Conservation (phyloP, 768 basidiomycete species). For the Boletus pseudopeckii region DNA sequence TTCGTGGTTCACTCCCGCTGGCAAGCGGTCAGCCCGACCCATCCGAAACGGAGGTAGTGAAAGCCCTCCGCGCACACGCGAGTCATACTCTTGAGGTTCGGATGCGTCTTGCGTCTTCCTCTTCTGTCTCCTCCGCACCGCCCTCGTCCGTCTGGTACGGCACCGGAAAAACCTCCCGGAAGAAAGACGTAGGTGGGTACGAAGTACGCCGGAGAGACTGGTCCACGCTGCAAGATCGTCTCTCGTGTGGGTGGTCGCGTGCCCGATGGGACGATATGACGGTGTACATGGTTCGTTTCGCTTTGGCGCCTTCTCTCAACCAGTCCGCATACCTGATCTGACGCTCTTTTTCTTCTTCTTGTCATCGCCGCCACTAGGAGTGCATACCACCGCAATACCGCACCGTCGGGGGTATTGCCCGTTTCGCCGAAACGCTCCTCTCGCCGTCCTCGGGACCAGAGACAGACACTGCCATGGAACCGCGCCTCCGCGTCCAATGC, state of each 20-base stretch:
- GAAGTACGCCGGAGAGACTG: constrained; percentile 59
- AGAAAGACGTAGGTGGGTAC: constrained; percentile 49
- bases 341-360: too few species aligned
- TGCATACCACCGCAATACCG: constrained; percentile 59
- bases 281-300: constrained; percentile 56
- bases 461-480: background rate
- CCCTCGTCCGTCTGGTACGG: constrained; percentile 39
- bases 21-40: constrained; percentile 6
- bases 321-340: background rate
- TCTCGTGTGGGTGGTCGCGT: constrained; percentile 30
- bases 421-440: constrained; percentile 42
- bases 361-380: constrained; percentile 47
- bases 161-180: constrained; percentile 25
- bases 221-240: constrained; percentile 24
- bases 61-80: constrained; percentile 53
- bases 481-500: constrained; percentile 41
- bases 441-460: background rate
- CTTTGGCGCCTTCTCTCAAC: background rate
- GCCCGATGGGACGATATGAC: constrained; percentile 62
- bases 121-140: constrained; percentile 27
- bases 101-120: constrained; percentile 43
- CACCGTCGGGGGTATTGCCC: constrained; percentile 45
- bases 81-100: constrained; percentile 53
- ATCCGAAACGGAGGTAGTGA: constrained; percentile 50
- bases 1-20: constrained; percentile 18